phyloP scores from a whole-genome alignment of 2,329 filamentous ascomycete species.

The Zasmidium cellare region DNA sequence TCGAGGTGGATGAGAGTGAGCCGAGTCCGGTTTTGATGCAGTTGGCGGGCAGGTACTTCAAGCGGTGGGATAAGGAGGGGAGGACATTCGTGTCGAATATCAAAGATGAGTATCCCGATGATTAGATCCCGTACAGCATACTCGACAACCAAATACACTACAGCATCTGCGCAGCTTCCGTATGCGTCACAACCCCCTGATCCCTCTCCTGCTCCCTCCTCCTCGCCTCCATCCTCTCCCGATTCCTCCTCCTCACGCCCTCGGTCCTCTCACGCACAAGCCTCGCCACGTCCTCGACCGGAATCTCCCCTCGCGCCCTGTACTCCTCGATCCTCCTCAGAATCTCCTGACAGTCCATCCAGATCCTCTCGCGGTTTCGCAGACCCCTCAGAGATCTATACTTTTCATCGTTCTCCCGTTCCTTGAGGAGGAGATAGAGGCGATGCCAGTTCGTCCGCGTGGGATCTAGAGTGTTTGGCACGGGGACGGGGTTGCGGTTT shows the following conservation, averaged over 20 bases:
- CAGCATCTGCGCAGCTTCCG: too few relatives aligned
- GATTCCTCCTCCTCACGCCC: neutral
- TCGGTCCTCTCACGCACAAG: neutral
- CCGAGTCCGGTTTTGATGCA: conserved; percentile 63
- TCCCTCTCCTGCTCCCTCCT: neutral
- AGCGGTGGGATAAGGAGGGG: conserved; percentile 69
- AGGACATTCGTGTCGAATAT: conserved; percentile 82
- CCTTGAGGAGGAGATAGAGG: conserved; percentile 4
- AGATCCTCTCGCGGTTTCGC: conserved; percentile 13
- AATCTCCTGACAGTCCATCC: conserved; percentile 14
- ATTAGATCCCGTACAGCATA: too few relatives aligned
- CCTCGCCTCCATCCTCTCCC: neutral
- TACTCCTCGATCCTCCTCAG: conserved; percentile 5
- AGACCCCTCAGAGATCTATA: conserved; percentile 6
- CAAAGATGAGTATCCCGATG: conserved; percentile 80
- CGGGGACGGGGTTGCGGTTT: neutral
- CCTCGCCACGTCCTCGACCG: neutral
- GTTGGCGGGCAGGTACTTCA: conserved; percentile 83
- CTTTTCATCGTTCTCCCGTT: neutral
- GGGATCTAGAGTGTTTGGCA: conserved; percentile 4
- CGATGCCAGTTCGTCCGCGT: conserved; percentile 11
- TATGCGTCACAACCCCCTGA: too few relatives aligned
- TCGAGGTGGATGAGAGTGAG: conserved; percentile 51
- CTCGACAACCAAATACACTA: too few relatives aligned
- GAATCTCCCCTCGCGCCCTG: conserved; percentile 4